phyloP scores from a whole-genome alignment of 2,329 filamentous ascomycete genomes.

The Neopestalotiopsis clavispora region DNA sequence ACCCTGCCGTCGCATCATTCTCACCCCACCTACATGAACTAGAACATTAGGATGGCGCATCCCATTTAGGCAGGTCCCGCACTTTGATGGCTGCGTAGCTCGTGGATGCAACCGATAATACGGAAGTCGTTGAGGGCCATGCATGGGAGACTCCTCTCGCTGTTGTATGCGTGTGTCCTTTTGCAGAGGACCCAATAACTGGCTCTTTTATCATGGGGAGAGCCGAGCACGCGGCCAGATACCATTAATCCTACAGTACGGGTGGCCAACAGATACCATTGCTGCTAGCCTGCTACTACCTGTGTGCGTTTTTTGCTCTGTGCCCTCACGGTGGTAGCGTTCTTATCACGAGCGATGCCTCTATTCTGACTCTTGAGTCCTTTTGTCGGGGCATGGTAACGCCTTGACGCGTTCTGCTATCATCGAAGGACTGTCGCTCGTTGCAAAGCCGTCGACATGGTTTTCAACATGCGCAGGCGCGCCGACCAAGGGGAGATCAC shows the following conservation, averaged over 20 bases:
- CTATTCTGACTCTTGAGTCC: background rate
- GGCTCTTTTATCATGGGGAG: background rate
- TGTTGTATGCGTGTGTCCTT: background rate
- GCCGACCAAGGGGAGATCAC: slow-evolving; percentile 23
- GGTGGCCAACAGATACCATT: background rate
- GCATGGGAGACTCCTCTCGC: background rate
- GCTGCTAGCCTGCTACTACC: background rate
- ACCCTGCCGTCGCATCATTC: slow-evolving; percentile 12
- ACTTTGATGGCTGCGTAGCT: slow-evolving; percentile 23
- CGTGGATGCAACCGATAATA: slow-evolving; percentile 14
- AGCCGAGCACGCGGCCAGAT: slow-evolving; percentile 1
- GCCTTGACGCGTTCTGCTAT: background rate
- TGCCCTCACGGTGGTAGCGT: background rate
- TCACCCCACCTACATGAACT: slow-evolving; percentile 9
- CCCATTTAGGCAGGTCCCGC: slow-evolving; percentile 30
- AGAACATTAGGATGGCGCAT: slow-evolving; percentile 20
- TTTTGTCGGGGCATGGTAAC: background rate
- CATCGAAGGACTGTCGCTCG: background rate
- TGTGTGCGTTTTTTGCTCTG: background rate
- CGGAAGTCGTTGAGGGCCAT: slow-evolving; percentile 3
- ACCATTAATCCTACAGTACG: background rate
- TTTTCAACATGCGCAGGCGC: slow-evolving; percentile 32
- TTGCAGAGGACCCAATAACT: background rate
- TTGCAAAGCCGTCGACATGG: slow-evolving; percentile 21
- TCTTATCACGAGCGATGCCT: background rate